Percentiles rank a stretch among this genome's conserved stretches.
Conservation (phyloP, 1,284 basidiomycete genomes). For the Irpex sp. region DNA sequence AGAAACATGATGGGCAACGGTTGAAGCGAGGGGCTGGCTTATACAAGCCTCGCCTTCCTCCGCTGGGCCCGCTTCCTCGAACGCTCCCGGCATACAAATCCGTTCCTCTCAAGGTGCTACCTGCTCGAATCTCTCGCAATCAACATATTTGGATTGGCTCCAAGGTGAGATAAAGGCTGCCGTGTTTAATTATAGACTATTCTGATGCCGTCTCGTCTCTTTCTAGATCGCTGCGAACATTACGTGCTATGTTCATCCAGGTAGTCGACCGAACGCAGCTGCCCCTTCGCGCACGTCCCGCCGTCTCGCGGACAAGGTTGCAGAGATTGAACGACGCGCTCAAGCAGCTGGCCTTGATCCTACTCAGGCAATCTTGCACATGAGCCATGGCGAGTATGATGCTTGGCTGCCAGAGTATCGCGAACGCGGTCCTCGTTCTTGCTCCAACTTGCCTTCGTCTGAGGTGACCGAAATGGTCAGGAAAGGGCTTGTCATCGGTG, state of each 20-base stretch:
- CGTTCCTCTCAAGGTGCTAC: conserved; percentile 37
- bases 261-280: conserved; percentile 20
- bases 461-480: conserved; percentile 23
- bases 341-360: conserved; percentile 14
- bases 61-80: conserved; percentile 22
- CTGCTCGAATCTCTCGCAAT: conserved; percentile 39
- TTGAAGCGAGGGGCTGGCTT: conserved; percentile 29
- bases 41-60: not conserved
- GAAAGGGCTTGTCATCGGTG: conserved; percentile 18
- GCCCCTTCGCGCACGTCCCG: conserved; percentile 22
- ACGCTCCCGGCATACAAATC: conserved; percentile 48
- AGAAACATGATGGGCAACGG: not conserved
- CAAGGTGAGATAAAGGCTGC: conserved; percentile 40
- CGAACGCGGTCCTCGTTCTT: conserved; percentile 15
- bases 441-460: conserved; percentile 24
- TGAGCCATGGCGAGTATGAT: conserved; percentile 25
- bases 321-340: conserved; percentile 11
- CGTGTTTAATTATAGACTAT: not conserved
- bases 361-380: conserved; percentile 9
- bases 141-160: conserved; percentile 47
- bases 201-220: not conserved
- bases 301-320: conserved; percentile 4
- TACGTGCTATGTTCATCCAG: conserved; percentile 25
- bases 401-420: conserved; percentile 13
- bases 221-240: conserved; percentile 31